A percentile compares a stretch with the other conserved stretches of the same genome.
Evolutionary conservation across 129 eudicot genomes (phyloP).

Genomic region (Erigeron canadensis): DNA sequence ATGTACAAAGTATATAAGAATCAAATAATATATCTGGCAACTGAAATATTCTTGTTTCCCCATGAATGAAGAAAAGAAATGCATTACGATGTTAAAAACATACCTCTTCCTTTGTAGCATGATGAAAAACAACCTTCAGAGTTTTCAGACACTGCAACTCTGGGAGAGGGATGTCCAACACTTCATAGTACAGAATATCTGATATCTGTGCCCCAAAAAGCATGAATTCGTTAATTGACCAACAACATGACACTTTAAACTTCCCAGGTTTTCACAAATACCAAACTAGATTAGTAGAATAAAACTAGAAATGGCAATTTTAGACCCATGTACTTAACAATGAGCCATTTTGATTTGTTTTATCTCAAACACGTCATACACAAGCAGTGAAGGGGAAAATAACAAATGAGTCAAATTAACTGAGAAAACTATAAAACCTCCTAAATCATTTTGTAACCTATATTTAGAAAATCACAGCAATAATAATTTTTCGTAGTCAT

Average conservation of each 20-base stretch:
- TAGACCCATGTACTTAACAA: background rate
- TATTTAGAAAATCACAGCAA: background rate
- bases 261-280: background rate
- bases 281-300: background rate
- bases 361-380: background rate
- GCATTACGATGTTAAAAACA: constrained; percentile 4
- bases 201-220: constrained; percentile 48
- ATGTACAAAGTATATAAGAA: background rate
- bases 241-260: background rate
- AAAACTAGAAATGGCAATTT: background rate
- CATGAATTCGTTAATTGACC: background rate
- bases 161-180: constrained; percentile 93
- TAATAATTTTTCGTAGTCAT: background rate
- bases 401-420: background rate
- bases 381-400: background rate
- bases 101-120: constrained; percentile 78
- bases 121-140: constrained; percentile 81
- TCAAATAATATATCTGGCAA: background rate
- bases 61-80: background rate
- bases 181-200: constrained; percentile 90
- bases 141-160: constrained; percentile 83
- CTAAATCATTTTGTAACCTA: background rate
- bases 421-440: background rate
- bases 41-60: background rate
- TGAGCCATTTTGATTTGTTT: background rate